Base-by-base conservation (phyloP, 2,329 filamentous ascomycete genomes). In the Ceratocystis lukuohia region DNA sequence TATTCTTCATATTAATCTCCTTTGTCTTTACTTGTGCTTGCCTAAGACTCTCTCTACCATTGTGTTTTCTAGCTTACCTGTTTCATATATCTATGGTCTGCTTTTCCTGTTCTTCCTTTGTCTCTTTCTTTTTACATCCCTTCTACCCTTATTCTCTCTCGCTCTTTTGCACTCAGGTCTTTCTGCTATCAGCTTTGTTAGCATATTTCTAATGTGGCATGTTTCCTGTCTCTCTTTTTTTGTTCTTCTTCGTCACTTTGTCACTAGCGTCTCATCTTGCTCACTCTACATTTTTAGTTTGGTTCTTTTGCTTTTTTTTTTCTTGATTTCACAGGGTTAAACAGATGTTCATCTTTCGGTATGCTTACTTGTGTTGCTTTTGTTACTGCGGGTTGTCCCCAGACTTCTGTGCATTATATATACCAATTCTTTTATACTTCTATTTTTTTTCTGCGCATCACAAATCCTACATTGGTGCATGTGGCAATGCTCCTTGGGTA, bases 181-280 rank as follows among this genome's bases (percentile, higher is more conserved):
- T 56, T 59, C 15, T 44, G 28, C 25, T 59, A 8, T 64, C 12
- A 7, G 45, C 50, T 10, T 30, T 57, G n/a, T 33, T 62, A 33
- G 28, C 22, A 15, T 22, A 3, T 25, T 6, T 53, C 48, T 53
- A 28, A 53, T 53, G 48, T 53, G 48, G 48, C 48, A 53, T 53
- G 48, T 25, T 62, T 41, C 17, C 62, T 66, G 57, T 64, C 25
- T 61, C 25, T 20, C 20, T 41, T 59, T 48, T 48, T 20, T 67
- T 44, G 37, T 48, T 64, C 30, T 64, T 61, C n/a, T 22, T 64
- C 53, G 37, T 56, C 50, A 28, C 17, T 46, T 48, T 37, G 22
- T 50, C 25, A 28, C 30, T 5, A 53, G 48, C 48, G 48, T 28
- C 48, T 25, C n/a, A 25, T 53, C 28, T 28, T n/a, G 5, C 41